Base-by-base conservation (phyloP, 768 basidiomycete genomes). In the Lanmaoa rubissima region DNA sequence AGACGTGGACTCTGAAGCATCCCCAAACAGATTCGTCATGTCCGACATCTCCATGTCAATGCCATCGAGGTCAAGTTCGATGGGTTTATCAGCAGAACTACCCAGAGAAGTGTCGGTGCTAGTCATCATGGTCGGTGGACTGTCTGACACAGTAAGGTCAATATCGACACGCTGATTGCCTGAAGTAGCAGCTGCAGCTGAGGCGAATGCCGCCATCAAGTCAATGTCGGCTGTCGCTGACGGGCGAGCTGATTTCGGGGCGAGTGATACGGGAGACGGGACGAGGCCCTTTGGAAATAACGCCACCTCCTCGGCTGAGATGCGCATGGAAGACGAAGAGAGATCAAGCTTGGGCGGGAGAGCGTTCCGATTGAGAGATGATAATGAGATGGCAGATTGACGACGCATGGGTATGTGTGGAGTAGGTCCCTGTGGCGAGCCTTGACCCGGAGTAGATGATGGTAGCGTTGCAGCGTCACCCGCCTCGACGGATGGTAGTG, bases 321-420 rank as follows among this genome's bases (percentile, higher is more conserved):
- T 78, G 45, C 84, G 83, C 53, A 91, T 76, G 12, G 84, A 75
- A 13, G 84, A 73, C 1, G 87, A 78, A n/a, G 90, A 89, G 6
- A 93, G 77, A 65, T 93, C 91, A n/a, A 92, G 82, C 63, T 91
- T 92, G 51, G 82, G 82, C 19, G 87, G 87, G 54, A 87, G 78
- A 5, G 79, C 73, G 2, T 85, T 87, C 26, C 90, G 81, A 43
- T 89, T 86, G 12, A 93, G 80, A 6, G 90, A 89, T 12, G 89
- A 91, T 38, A 92, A 78, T 4, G 90, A 91, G 40, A 93, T 88
- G 13, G 87, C 82, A 9, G 90, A 92, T 44, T 81, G 85, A 6
- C 91, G 83, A 42, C 88, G 82, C 36, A 76, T 75, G 44, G 75
- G 65, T 12, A 68, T 31, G 59, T 48, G 71, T 26, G 60, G 58